Base-by-base conservation (phyloP, 495 filamentous ascomycete genomes). In the Aspergillus taichungensis region DNA sequence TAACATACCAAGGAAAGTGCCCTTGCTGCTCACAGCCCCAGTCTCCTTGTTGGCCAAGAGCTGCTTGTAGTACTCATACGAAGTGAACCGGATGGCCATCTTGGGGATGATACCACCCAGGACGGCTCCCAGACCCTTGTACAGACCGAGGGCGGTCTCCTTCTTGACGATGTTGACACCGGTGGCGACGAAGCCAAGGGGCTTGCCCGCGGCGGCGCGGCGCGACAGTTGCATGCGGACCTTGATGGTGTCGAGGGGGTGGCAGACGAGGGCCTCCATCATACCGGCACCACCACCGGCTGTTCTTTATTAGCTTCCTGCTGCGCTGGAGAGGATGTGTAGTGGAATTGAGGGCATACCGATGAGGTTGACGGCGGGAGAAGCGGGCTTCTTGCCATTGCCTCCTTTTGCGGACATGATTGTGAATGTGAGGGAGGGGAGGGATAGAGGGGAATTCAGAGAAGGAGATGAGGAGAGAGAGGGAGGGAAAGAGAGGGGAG, bases 81-180 rank as follows among this genome's bases (percentile, higher is more conserved):
- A 92, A 29, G 94, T 95, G 71, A 99, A 99, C 12, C 92, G 87
- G 56, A 97, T 97, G 43, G 92, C 94, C 92, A 99, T 99, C 71
- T 99, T 99, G 10, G 92, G 92, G 30, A 99, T 83, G 66, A 99
- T 99, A 47, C 92, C 92, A 13, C 91, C 95, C 40, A 96, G 64
- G 44, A 99, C 92, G 40, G 92, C 92, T 30, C 92, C 92, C 8
- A 99, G 75, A 55, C 92, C 92, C 72, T 97, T 97, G 75, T 99
- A 99, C 42, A 99, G 70, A 43, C 83, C 92, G 30, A 99, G 18
- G 4, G 89, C 86, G 18, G 90, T 95, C 69, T 99, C 92, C 56
- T 83, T 82, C 57, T 74, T 77, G 32, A 92, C 82, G 53, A 99
- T 96, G 33, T 96, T 88, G 45, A 69, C 69, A 40, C 94, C 92